phyloP scores from a whole-genome alignment of 2,329 filamentous ascomycete species.

The Beauveria caledonica region DNA sequence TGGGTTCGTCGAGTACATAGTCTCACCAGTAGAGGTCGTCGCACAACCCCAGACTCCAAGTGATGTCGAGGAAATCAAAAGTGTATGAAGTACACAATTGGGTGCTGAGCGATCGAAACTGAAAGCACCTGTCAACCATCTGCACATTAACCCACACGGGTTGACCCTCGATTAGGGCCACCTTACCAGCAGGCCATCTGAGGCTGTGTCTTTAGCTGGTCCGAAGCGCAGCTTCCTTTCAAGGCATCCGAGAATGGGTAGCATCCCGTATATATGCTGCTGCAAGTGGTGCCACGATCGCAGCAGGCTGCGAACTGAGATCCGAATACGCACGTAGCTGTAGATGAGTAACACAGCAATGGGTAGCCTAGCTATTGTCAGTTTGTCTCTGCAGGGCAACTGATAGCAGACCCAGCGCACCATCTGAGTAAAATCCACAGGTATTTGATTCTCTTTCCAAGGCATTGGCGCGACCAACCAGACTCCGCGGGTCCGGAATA shows the following conservation, averaged over 20 bases:
- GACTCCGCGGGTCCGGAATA: neutral
- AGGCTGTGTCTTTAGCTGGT: neutral
- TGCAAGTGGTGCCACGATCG: neutral
- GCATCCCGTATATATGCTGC: neutral
- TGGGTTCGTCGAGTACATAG: neutral
- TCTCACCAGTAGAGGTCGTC: neutral
- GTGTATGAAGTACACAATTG: constrained; percentile 3
- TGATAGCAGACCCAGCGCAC: neutral
- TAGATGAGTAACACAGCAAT: neutral
- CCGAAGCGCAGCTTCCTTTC: neutral
- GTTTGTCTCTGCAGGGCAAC: neutral
- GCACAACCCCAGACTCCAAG: constrained; percentile 1
- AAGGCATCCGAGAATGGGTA: neutral
- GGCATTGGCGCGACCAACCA: neutral
- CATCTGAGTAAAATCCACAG: constrained; percentile 6
- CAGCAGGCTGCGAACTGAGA: constrained; percentile 7
- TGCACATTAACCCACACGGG: neutral
- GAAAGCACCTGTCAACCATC: neutral
- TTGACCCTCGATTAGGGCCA: neutral
- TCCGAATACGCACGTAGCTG: neutral
- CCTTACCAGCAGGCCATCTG: constrained; percentile 8
- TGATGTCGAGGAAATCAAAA: neutral
- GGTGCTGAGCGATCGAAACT: neutral
- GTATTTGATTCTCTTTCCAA: neutral
- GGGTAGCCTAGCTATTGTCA: neutral